Conservation (phyloP, 2,329 filamentous ascomycete genomes). For the Pleoardoris graminearum region DNA sequence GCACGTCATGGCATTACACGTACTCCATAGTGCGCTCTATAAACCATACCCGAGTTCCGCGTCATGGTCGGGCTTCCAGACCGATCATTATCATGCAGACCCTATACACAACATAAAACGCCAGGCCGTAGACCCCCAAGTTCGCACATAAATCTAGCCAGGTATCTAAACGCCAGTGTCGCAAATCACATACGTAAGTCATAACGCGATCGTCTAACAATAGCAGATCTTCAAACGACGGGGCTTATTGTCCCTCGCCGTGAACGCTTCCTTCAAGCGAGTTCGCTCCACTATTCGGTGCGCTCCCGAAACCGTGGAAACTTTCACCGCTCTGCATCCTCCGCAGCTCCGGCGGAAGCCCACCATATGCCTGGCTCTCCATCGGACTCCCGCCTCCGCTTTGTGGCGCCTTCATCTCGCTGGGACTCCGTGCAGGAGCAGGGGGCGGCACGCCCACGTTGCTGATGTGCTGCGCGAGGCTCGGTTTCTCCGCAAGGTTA, state of each 20-base stretch:
- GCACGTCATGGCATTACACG: neutral
- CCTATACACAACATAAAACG: neutral
- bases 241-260: neutral
- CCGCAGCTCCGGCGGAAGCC: conserved; percentile 22
- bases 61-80: neutral
- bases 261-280: neutral
- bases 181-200: neutral
- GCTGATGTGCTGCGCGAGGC: conserved; percentile 43
- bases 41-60: neutral
- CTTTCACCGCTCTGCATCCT: conserved; percentile 31
- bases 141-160: neutral
- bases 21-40: neutral
- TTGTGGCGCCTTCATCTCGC: neutral
- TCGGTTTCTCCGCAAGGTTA: conserved; percentile 51
- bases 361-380: conserved; percentile 37
- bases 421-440: conserved; percentile 18
- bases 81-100: neutral
- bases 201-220: neutral
- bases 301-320: conserved; percentile 32
- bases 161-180: conserved; percentile 5
- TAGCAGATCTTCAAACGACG: neutral
- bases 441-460: conserved; percentile 43
- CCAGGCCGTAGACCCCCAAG: neutral
- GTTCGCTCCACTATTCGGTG: neutral
- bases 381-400: neutral